These are phyloP conservation scores for Globisporangium viniferum DNA, from an alignment of 352 stramenopile genomes.

Conservation along the genomic window DNA sequence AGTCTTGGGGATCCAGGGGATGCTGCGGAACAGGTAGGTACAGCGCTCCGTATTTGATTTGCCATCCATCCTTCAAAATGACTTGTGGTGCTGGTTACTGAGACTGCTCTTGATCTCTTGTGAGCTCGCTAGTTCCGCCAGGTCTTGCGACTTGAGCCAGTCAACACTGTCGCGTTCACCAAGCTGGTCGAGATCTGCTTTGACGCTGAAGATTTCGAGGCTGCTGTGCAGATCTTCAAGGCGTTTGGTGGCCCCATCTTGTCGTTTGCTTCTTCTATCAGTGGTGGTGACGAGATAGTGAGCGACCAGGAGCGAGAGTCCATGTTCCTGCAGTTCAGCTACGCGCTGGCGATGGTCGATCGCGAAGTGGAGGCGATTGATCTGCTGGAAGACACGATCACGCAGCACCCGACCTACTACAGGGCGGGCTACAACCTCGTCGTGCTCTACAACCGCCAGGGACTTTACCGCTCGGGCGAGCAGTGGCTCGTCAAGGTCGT, in stretches of 20 bases:
- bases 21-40: conserved; percentile 13
- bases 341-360: conserved; percentile 27
- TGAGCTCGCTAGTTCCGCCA: conserved; percentile 1
- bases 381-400: conserved; percentile 26
- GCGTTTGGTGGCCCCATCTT: conserved; percentile 20
- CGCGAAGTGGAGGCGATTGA: conserved; percentile 28
- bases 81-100: background rate
- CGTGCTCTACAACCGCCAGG: conserved; percentile 30
- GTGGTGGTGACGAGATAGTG: background rate
- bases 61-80: background rate
- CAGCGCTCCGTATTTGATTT: background rate
- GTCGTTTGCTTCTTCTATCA: background rate
- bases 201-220: background rate
- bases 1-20: background rate
- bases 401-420: conserved; percentile 32
- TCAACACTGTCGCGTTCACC: conserved; percentile 21
- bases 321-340: conserved; percentile 38
- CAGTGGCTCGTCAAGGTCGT: conserved; percentile 29
- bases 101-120: background rate
- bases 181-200: conserved; percentile 27
- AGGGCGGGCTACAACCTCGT: conserved; percentile 51
- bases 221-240: conserved; percentile 23
- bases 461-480: conserved; percentile 31
- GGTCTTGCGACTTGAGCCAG: conserved; percentile 21
- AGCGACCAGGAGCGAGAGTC: conserved; percentile 24